These are phyloP conservation scores for Monilinia laxa DNA, from an alignment of 2,329 filamentous ascomycete species.

Conservation along the genomic window DNA sequence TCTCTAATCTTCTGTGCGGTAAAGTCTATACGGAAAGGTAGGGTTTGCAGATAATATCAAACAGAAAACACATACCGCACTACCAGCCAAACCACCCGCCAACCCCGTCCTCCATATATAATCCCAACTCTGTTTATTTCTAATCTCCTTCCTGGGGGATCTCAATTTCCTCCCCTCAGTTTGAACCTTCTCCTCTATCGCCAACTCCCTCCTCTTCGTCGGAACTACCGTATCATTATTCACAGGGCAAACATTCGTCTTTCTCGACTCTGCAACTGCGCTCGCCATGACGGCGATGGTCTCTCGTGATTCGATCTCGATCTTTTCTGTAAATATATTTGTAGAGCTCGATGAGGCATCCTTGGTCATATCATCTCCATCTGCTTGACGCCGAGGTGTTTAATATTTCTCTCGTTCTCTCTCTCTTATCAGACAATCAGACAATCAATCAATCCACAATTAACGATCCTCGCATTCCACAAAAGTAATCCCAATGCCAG, in stretches of 20 bases:
- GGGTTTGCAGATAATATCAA: not conserved
- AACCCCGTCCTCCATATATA: slow-evolving; percentile 82
- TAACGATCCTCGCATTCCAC: slow-evolving; percentile 5
- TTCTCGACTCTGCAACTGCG: not conserved
- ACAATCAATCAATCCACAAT: too few relatives aligned
- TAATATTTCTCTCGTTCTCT: too few relatives aligned
- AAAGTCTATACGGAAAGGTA: not conserved
- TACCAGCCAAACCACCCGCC: slow-evolving; percentile 87
- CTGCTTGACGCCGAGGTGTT: not conserved
- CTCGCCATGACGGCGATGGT: slow-evolving; percentile 11
- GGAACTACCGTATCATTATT: slow-evolving; percentile 53
- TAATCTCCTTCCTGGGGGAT: slow-evolving; percentile 3
- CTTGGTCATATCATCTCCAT: slow-evolving; percentile 16
- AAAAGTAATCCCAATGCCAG: too few relatives aligned
- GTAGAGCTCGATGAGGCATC: slow-evolving; percentile 18
- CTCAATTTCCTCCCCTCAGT: not conserved
- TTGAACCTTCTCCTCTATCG: not conserved
- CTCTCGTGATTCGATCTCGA: slow-evolving; percentile 16
- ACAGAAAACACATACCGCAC: slow-evolving; percentile 61
- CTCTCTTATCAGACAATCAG: not conserved
- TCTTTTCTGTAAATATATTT: slow-evolving; percentile 10
- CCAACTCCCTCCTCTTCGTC: not conserved
- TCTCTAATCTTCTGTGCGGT: not conserved
- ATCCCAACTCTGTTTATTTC: slow-evolving; percentile 70
- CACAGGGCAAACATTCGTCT: slow-evolving; percentile 48